These are phyloP conservation scores for Fusarium sp. DNA, from an alignment of 2,329 filamentous ascomycete genomes.

Conservation along the genomic window DNA sequence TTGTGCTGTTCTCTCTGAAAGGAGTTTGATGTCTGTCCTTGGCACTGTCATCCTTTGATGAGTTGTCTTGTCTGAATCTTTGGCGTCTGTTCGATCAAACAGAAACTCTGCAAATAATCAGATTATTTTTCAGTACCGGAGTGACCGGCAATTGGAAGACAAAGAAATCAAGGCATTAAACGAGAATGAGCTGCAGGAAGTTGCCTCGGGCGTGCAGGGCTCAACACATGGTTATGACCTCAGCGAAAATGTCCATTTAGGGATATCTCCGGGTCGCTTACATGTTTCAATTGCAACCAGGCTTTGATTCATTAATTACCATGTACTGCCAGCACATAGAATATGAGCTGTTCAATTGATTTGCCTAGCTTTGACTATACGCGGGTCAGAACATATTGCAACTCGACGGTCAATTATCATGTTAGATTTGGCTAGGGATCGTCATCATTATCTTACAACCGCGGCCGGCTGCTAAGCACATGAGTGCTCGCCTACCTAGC, in stretches of 20 bases:
- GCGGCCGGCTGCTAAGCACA: conserved; percentile 15
- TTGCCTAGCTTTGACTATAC: neutral
- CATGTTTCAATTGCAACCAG: conserved; percentile 30
- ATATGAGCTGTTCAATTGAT: conserved; percentile 18
- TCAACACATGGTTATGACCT: conserved; percentile 16
- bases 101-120: neutral
- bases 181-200: conserved; percentile 11
- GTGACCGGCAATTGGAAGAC: neutral
- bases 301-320: conserved; percentile 8
- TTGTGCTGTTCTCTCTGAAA: conserved; percentile 8
- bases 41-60: conserved; percentile 15
- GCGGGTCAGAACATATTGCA: conserved; percentile 4
- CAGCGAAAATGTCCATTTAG: conserved; percentile 14
- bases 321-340: conserved; percentile 15
- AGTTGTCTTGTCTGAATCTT: conserved; percentile 6
- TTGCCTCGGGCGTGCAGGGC: neutral
- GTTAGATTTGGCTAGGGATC: conserved; percentile 26
- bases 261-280: conserved; percentile 27
- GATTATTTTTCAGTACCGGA: neutral
- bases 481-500: conserved; percentile 14
- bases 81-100: neutral
- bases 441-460: conserved; percentile 15
- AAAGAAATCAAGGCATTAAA: conserved; percentile 6
- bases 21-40: neutral
- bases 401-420: conserved; percentile 22